These are phyloP conservation scores for Vachellia collinsii DNA, from an alignment of 306 rosid genomes.

Conservation along the genomic window DNA sequence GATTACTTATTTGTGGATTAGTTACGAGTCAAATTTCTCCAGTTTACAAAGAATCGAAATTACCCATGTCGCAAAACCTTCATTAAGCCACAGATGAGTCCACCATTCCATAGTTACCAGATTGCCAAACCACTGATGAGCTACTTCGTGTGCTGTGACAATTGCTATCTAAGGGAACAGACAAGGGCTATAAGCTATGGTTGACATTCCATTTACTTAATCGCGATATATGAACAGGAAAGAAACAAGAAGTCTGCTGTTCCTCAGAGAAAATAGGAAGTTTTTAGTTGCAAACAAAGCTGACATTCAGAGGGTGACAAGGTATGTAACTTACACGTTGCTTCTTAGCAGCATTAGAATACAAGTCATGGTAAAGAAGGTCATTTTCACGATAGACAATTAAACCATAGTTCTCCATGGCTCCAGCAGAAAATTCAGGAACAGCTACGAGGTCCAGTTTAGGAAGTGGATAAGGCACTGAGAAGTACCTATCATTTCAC, in stretches of 20 bases:
- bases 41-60: constrained; percentile 29
- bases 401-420: constrained; percentile 79
- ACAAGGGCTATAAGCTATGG: constrained; percentile 2
- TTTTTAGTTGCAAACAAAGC: not conserved
- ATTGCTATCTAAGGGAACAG: constrained; percentile 3
- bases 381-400: constrained; percentile 59
- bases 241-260: not conserved
- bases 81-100: constrained; percentile 98
- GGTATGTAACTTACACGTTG: constrained; percentile 47
- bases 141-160: constrained; percentile 78
- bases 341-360: constrained; percentile 50
- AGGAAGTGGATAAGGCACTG: constrained; percentile 54
- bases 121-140: constrained; percentile 99
- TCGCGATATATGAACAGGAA: not conserved
- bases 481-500: constrained; percentile 56
- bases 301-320: not conserved
- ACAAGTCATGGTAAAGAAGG: constrained; percentile 51
- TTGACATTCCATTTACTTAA: not conserved
- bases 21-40: constrained; percentile 13
- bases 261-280: not conserved
- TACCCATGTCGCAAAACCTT: constrained; percentile 99
- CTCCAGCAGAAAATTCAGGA: constrained; percentile 65
- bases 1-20: constrained; percentile 8
- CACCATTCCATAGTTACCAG: constrained; percentile 99
- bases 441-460: constrained; percentile 68